Evolutionary conservation across 306 rosid genomes (phyloP).

Genomic region (Vachellia collinsii): DNA sequence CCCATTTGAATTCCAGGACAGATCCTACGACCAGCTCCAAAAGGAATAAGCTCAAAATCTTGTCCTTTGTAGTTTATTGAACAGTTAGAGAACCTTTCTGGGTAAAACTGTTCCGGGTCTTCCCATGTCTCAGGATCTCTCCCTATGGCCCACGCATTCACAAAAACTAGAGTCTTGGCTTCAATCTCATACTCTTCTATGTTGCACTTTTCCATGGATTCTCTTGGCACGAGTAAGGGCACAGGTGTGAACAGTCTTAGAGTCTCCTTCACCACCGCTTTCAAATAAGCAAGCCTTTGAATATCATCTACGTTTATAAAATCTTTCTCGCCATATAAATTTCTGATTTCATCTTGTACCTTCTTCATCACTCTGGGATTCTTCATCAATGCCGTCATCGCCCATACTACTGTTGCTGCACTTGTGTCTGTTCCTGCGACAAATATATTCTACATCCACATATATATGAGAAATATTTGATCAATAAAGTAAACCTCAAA

Average conservation of each 20-base stretch:
- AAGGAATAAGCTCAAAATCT: background rate
- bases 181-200: background rate
- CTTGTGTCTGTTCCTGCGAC: background rate
- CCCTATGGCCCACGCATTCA: background rate
- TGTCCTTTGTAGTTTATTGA: background rate
- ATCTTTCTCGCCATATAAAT: background rate
- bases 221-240: background rate
- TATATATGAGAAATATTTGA: background rate
- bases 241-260: background rate
- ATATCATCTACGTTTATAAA: background rate
- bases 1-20: background rate
- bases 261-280: background rate
- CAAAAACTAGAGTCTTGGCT: background rate
- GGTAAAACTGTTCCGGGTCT: background rate
- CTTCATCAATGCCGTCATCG: background rate
- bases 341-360: constrained; percentile 5
- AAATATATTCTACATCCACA: background rate
- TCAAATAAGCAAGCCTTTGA: background rate
- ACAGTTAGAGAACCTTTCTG: background rate
- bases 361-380: background rate
- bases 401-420: background rate
- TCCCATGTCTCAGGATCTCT: background rate
- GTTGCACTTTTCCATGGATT: background rate
- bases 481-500: background rate
- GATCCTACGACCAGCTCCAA: background rate